These are phyloP conservation scores for Mycosarcoma mackinlayi DNA, from an alignment of 1,284 basidiomycete species.

Conservation along the genomic window DNA sequence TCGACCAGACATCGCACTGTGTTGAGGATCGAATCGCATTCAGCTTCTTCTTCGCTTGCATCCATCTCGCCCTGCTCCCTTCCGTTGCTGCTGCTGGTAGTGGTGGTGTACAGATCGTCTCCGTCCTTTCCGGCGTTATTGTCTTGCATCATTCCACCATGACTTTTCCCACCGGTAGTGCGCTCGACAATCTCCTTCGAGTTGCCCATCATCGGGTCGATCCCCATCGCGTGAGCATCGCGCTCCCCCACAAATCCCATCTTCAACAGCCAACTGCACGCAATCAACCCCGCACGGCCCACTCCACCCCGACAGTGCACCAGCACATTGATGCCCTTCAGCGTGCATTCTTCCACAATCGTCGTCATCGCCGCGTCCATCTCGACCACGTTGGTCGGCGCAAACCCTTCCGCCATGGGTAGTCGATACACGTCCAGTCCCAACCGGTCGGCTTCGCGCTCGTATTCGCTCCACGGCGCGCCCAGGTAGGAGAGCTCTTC, in stretches of 20 bases:
- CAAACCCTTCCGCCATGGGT: conserved; percentile 90
- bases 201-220: too few relatives aligned
- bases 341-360: conserved; percentile 80
- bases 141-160: too few relatives aligned
- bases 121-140: background rate
- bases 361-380: conserved; percentile 80
- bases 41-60: conserved; percentile 10
- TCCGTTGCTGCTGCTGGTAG: background rate
- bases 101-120: background rate
- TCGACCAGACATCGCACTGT: conserved; percentile 53
- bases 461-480: conserved; percentile 83
- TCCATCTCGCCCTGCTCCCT: background rate
- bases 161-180: too few relatives aligned
- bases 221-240: too few relatives aligned
- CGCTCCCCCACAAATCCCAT: conserved; percentile 77
- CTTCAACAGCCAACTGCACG: conserved; percentile 91
- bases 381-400: conserved; percentile 82
- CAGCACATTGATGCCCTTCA: conserved; percentile 79
- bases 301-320: conserved; percentile 96
- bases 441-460: conserved; percentile 74
- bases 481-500: conserved; percentile 86
- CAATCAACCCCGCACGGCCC: conserved; percentile 90
- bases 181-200: conserved; percentile 17
- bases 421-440: conserved; percentile 81
- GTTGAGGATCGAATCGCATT: conserved; percentile 32